Evolutionary conservation across 2,329 filamentous ascomycete genomes (phyloP).

Genomic region (Aspergillus sp.): DNA sequence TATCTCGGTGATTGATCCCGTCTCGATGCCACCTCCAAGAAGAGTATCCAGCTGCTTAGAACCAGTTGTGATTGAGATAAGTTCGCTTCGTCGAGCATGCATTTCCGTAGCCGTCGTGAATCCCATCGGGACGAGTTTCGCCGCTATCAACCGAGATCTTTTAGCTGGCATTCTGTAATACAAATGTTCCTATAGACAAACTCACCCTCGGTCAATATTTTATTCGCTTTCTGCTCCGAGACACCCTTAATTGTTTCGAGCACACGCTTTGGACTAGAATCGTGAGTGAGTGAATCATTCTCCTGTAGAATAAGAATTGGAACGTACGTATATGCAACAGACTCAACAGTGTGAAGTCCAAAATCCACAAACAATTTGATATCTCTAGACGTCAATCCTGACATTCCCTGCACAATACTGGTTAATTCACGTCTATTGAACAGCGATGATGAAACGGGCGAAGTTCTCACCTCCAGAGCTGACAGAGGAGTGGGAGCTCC

Average conservation of each 20-base stretch:
- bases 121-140: constrained; percentile 96
- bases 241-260: constrained; percentile 97
- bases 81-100: constrained; percentile 92
- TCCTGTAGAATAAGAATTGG: neutral
- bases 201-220: constrained; percentile 83
- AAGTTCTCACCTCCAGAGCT: constrained; percentile 72
- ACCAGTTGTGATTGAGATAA: constrained; percentile 97
- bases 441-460: neutral
- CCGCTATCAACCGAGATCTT: constrained; percentile 56
- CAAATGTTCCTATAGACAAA: neutral
- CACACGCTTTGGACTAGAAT: constrained; percentile 61
- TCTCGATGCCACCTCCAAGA: constrained; percentile 91
- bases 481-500: constrained; percentile 89
- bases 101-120: constrained; percentile 99
- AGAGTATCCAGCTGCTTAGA: constrained; percentile 97
- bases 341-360: constrained; percentile 92
- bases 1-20: constrained; percentile 94
- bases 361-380: constrained; percentile 90
- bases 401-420: constrained; percentile 65
- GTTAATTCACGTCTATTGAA: constrained; percentile 2
- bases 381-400: constrained; percentile 89
- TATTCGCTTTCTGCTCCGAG: constrained; percentile 92
- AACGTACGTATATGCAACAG: constrained; percentile 83
- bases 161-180: constrained; percentile 2
- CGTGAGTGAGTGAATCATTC: neutral